These are phyloP conservation scores for Diaporthe vexans DNA, from an alignment of 2,329 filamentous ascomycete genomes.

Conservation along the genomic window DNA sequence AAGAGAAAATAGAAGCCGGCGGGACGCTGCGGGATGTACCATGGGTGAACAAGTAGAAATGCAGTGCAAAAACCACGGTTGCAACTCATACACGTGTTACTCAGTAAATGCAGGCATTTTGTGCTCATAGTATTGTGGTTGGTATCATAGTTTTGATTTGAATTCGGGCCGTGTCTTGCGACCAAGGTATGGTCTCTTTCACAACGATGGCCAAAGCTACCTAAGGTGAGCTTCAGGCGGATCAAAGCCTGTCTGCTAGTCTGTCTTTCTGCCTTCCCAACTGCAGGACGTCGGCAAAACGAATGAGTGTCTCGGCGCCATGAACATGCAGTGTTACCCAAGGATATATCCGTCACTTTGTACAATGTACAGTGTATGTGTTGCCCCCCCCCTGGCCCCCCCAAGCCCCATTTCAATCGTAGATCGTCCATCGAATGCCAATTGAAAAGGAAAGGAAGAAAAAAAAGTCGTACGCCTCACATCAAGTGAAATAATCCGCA, in stretches of 20 bases:
- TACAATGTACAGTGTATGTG: conserved; percentile 17
- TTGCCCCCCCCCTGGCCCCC: neutral
- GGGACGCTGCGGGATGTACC: neutral
- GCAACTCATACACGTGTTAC: conserved; percentile 8
- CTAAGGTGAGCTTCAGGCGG: conserved; percentile 23
- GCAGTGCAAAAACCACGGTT: neutral
- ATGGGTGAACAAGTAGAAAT: neutral
- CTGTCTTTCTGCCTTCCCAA: conserved; percentile 6
- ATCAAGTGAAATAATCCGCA: conserved; percentile 36
- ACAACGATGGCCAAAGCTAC: conserved; percentile 25
- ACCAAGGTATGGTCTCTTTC: neutral
- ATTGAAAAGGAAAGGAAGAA: neutral
- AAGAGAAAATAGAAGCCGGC: conserved; percentile 52
- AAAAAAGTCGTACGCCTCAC: conserved; percentile 7
- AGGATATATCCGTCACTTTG: conserved; percentile 37
- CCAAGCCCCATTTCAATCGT: neutral
- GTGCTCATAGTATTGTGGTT: neutral
- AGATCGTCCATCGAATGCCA: conserved; percentile 13
- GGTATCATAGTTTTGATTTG: conserved; percentile 12
- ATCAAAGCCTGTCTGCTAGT: conserved; percentile 6
- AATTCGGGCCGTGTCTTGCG: conserved; percentile 14
- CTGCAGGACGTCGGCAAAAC: conserved; percentile 23
- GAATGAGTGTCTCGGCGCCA: conserved; percentile 33
- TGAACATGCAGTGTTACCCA: conserved; percentile 30
- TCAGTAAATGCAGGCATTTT: neutral